Percentiles rank a stretch among this genome's conserved stretches.
phyloP scores from a whole-genome alignment of 192 early-diverging fungal species.

The Podila epicladia region DNA sequence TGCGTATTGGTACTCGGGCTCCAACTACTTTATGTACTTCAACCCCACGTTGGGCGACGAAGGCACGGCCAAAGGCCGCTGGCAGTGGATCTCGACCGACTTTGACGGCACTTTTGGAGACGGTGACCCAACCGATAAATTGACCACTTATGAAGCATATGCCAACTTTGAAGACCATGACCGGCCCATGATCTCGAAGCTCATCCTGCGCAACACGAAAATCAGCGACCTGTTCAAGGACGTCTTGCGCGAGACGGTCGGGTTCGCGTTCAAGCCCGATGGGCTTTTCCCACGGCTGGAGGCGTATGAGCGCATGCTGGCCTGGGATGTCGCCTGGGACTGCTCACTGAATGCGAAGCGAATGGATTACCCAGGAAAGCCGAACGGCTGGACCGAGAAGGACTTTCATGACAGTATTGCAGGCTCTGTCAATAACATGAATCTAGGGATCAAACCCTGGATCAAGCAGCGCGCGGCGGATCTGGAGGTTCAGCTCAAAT shows the following conservation, averaged over 20 bases:
- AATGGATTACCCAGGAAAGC: neutral
- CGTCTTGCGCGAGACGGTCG: slow-evolving; percentile 25
- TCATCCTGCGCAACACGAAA: slow-evolving; percentile 7
- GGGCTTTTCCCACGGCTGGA: slow-evolving; percentile 20
- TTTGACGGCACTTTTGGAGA: slow-evolving; percentile 54
- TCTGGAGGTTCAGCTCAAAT: slow-evolving; percentile 1
- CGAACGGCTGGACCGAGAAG: neutral
- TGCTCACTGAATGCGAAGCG: neutral
- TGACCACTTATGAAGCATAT: slow-evolving; percentile 16
- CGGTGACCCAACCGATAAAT: slow-evolving; percentile 21
- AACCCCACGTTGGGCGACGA: slow-evolving; percentile 17
- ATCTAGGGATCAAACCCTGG: slow-evolving; percentile 9
- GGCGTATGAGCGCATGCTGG: slow-evolving; percentile 31
- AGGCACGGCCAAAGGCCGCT: slow-evolving; percentile 5
- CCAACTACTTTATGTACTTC: slow-evolving; percentile 50
- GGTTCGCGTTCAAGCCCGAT: slow-evolving; percentile 19
- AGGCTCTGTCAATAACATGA: slow-evolving; percentile 12
- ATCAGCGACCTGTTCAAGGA: slow-evolving; percentile 40
- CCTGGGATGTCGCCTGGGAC: slow-evolving; percentile 39
- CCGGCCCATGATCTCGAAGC: slow-evolving; percentile 30
- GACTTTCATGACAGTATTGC: slow-evolving; percentile 5
- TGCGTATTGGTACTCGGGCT: slow-evolving; percentile 51
- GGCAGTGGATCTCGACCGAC: slow-evolving; percentile 52
- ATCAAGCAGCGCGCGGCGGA: neutral
- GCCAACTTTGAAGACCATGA: slow-evolving; percentile 22